phyloP scores from a whole-genome alignment of 805 yeast genomes.

The Zygoascus bituminiphila region DNA sequence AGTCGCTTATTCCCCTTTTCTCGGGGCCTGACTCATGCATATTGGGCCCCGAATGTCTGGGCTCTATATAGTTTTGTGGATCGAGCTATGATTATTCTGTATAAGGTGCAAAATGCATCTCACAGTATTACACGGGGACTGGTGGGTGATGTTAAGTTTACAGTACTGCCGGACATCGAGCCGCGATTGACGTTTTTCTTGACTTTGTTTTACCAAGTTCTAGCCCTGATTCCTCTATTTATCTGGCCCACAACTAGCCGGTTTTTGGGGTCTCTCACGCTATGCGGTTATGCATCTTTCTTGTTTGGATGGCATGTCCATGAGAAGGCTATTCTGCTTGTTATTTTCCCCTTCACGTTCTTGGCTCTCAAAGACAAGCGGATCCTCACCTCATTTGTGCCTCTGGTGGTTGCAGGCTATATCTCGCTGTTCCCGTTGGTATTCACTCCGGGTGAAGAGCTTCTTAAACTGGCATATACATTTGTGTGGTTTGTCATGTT shows the following conservation, averaged over 20 bases:
- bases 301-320: slow-evolving; percentile 99
- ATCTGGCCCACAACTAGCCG: slow-evolving; percentile 58
- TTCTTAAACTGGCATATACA: slow-evolving; percentile 68
- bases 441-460: slow-evolving; percentile 70
- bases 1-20: slow-evolving; percentile 83
- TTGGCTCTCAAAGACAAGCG: slow-evolving; percentile 64
- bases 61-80: slow-evolving; percentile 84
- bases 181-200: slow-evolving; percentile 71
- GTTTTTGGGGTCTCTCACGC: slow-evolving; percentile 74
- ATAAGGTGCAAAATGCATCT: slow-evolving; percentile 19
- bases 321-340: slow-evolving; percentile 89
- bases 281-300: slow-evolving; percentile 87
- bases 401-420: slow-evolving; percentile 71
- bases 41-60: slow-evolving; percentile 99
- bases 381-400: slow-evolving; percentile 59
- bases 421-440: slow-evolving; percentile 83
- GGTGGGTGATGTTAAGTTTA: slow-evolving; percentile 83
- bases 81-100: slow-evolving; percentile 40
- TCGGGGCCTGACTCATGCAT: slow-evolving; percentile 92
- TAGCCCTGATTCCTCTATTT: slow-evolving; percentile 66
- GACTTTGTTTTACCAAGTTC: slow-evolving; percentile 75
- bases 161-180: slow-evolving; percentile 68
- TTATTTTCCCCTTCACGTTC: slow-evolving; percentile 81
- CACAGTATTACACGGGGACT: slow-evolving; percentile 67
- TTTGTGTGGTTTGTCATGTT: slow-evolving; percentile 79